A percentile compares a stretch with the other conserved stretches of the same genome.
Conservation (phyloP, 257 asterid genomes). For the Petunia axillaris region DNA sequence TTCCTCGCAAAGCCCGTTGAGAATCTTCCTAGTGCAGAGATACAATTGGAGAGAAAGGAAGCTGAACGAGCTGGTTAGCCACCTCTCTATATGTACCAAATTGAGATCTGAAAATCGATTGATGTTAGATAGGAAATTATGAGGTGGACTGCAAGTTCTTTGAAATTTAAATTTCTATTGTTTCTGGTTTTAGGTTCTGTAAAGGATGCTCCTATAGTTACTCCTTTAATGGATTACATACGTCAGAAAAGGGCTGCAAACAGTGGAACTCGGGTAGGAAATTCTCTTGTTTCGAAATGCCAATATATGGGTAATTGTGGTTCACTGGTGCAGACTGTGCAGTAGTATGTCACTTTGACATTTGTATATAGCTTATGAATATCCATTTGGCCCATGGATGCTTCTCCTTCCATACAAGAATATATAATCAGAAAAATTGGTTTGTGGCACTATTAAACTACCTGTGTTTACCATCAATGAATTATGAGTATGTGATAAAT, state of each 20-base stretch:
- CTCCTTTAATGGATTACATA: slow-evolving; percentile 92
- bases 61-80: slow-evolving; percentile 93
- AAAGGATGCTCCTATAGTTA: slow-evolving; percentile 78
- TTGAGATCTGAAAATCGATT: slow-evolving; percentile 14
- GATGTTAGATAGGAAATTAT: background rate
- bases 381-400: too few species aligned
- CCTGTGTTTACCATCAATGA: too few species aligned
- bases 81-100: background rate
- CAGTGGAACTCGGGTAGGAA: slow-evolving; percentile 83
- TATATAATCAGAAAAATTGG: too few species aligned
- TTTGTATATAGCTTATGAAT: too few species aligned
- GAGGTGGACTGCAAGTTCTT: slow-evolving; percentile 17
- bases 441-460: too few species aligned
- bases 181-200: slow-evolving; percentile 63
- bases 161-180: slow-evolving; percentile 29
- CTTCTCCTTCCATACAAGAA: too few species aligned
- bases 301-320: background rate
- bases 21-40: slow-evolving; percentile 99
- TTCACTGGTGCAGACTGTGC: background rate
- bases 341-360: background rate
- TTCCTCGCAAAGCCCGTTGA: slow-evolving; percentile 85
- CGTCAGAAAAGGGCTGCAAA: slow-evolving; percentile 97
- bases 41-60: slow-evolving; percentile 96
- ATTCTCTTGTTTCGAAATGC: slow-evolving; percentile 12
- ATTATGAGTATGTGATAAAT: too few species aligned